A percentile compares a stretch with the other conserved stretches of the same genome.
Conservation (phyloP, 2,329 filamentous ascomycete species). For the Colletotrichum brevisporum region DNA sequence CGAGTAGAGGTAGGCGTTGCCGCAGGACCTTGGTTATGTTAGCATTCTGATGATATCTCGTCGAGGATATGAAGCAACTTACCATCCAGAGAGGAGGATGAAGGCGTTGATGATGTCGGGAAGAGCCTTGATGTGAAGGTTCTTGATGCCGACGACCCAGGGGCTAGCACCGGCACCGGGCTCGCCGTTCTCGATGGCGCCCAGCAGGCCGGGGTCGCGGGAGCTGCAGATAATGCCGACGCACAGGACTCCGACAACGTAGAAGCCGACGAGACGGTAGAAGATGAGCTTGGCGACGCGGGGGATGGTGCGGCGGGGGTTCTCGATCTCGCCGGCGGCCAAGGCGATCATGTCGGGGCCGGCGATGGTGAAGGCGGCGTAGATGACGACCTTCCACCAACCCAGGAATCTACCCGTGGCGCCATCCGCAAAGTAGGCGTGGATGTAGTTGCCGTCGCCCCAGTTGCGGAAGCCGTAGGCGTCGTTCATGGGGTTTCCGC, state of each 20-base stretch:
- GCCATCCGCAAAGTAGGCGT: conserved; percentile 57
- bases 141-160: conserved; percentile 67
- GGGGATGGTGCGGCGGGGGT: conserved; percentile 76
- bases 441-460: conserved; percentile 51
- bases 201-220: conserved; percentile 67
- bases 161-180: conserved; percentile 67
- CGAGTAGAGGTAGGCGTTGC: conserved; percentile 67
- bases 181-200: conserved; percentile 66
- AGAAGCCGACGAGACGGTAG: conserved; percentile 79
- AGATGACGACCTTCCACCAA: conserved; percentile 69
- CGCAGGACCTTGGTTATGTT: conserved; percentile 53
- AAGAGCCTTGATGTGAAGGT: conserved; percentile 64
- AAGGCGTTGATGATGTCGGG: conserved; percentile 71
- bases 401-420: conserved; percentile 74
- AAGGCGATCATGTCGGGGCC: conserved; percentile 77
- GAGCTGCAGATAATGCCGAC: conserved; percentile 72
- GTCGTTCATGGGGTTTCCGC: conserved; percentile 74
- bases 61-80: neutral
- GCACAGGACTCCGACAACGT: conserved; percentile 75
- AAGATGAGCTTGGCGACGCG: conserved; percentile 81
- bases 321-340: conserved; percentile 71
- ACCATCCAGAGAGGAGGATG: conserved; percentile 46
- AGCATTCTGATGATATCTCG: neutral
- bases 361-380: conserved; percentile 77
- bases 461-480: conserved; percentile 76